Evolutionary conservation across 192 early-diverging fungal species (phyloP).

Genomic region (Mortierella hygrophila): DNA sequence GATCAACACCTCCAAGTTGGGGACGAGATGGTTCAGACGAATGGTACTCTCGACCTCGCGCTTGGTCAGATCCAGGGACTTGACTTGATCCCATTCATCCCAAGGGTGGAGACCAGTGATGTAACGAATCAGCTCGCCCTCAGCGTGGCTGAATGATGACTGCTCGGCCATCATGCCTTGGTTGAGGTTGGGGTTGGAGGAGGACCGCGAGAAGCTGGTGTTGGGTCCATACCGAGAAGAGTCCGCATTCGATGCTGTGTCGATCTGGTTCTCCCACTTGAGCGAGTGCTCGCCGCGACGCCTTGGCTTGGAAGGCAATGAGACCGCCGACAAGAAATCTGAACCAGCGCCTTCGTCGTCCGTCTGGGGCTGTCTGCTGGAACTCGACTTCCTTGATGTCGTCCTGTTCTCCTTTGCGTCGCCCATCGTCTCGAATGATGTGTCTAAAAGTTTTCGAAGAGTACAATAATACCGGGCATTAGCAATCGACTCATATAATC

Average conservation of each 20-base stretch:
- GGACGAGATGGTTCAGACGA: slow-evolving; percentile 22
- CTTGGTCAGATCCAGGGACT: slow-evolving; percentile 42
- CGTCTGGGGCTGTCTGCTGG: background rate
- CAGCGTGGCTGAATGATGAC: slow-evolving; percentile 43
- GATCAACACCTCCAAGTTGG: slow-evolving; percentile 36
- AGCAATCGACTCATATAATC: no score
- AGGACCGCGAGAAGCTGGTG: slow-evolving; percentile 14
- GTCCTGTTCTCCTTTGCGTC: slow-evolving; percentile 7
- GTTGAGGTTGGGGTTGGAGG: slow-evolving; percentile 13
- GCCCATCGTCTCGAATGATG: slow-evolving; percentile 30
- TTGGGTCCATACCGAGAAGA: slow-evolving; percentile 15
- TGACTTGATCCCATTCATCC: slow-evolving; percentile 52
- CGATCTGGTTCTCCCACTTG: slow-evolving; percentile 49
- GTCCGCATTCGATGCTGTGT: slow-evolving; percentile 26
- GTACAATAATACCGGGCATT: no score
- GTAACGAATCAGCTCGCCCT: slow-evolving; percentile 23
- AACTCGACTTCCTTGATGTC: background rate
- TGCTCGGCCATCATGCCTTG: slow-evolving; percentile 31
- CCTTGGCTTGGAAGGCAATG: slow-evolving; percentile 32
- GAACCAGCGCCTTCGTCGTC: slow-evolving; percentile 21
- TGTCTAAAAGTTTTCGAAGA: background rate
- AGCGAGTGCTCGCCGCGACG: slow-evolving; percentile 39
- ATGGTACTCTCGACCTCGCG: slow-evolving; percentile 39
- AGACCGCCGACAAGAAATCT: slow-evolving; percentile 21
- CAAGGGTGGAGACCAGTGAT: slow-evolving; percentile 40